Base-by-base conservation (phyloP, 331 rosid genomes). In the Spiraea crenata region DNA sequence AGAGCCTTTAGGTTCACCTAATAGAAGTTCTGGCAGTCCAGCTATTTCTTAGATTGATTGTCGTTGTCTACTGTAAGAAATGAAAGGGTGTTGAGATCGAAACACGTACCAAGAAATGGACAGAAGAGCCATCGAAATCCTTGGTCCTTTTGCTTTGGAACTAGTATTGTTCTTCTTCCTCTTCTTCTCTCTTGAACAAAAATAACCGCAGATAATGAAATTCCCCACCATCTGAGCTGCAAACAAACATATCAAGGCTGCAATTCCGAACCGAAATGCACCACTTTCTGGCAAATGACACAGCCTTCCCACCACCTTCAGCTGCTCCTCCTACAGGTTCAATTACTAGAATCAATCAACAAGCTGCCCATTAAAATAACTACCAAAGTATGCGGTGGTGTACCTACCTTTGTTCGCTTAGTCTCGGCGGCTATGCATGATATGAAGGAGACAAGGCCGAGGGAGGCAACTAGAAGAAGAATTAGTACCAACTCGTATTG, bases 271-370 rank as follows among this genome's bases (percentile, higher is more conserved):
- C 66, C 83, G 86, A 77, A 80, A 86, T 75, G 99, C 89, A 3
- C 38, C 79, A 77, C 88, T 93, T 79, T 72, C 80, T 46, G 99
- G 97, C 84, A 93, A 72, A 65, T 76, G 76, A 56, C 99, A 93
- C 9, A 75, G 70, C 31, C 70, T 77, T 41, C 99, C 95, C 63
- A 83, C 72, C 86, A 92, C 75, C 76, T 68, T 87, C 41, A 93
- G 74, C 80, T 93, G 95, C 68, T 68, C 73, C 41, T 62, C 72
- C 99, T 91, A 41, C 81, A 69, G 72, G 67, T 78, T 38, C 42
- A 39, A 65, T 12, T 12, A 17, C 60, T 67, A 70, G n/a, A 47
- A 54, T 54, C n/a, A 56, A 68, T 31, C 17, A 67, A 66, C 16
- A 61, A 25, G 31, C 31, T 25, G 31, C 31, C 31, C 31, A 25